phyloP scores from a whole-genome alignment of 2,329 filamentous ascomycete genomes.

The Ophiocordyceps camponoti-rufipedis region DNA sequence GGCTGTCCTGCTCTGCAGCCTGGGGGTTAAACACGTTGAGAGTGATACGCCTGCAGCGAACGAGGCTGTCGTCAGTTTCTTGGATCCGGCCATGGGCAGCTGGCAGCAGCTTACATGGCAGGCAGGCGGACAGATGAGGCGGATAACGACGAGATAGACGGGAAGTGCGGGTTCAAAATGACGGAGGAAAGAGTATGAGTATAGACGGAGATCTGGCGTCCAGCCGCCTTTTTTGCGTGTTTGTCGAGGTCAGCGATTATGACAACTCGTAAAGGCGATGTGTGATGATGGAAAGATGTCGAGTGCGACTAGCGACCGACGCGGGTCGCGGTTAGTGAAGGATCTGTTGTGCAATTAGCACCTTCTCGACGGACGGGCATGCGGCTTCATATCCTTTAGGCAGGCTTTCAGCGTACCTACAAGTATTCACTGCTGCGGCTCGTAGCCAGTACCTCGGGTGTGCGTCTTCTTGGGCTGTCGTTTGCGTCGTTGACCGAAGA shows the following conservation, averaged over 20 bases:
- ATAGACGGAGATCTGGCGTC: too few species aligned
- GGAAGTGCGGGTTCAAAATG: too few species aligned
- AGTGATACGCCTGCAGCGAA: constrained; percentile 55
- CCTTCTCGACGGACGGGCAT: too few species aligned
- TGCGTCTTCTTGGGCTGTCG: background rate
- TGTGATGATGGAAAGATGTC: background rate
- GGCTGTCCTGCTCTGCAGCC: constrained; percentile 47
- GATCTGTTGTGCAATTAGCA: too few species aligned
- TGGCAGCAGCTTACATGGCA: background rate
- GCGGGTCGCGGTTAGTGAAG: too few species aligned
- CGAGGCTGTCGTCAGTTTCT: background rate
- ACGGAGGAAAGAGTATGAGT: too few species aligned
- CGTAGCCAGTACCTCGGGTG: background rate
- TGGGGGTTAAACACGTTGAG: constrained; percentile 67
- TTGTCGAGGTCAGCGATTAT: constrained; percentile 7
- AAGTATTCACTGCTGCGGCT: background rate
- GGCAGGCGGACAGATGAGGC: background rate
- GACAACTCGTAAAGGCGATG: background rate
- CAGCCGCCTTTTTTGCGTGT: too few species aligned
- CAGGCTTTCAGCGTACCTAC: background rate
- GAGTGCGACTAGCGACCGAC: too few species aligned
- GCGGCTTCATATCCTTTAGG: background rate
- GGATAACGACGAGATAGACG: constrained; percentile 6
- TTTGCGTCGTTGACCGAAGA: too few species aligned
- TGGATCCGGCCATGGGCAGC: background rate